Percentiles rank a stretch among this genome's conserved stretches.
Evolutionary conservation across 164 flowering plant genomes (phyloP).

Genomic region (Taxillus chinensis): DNA sequence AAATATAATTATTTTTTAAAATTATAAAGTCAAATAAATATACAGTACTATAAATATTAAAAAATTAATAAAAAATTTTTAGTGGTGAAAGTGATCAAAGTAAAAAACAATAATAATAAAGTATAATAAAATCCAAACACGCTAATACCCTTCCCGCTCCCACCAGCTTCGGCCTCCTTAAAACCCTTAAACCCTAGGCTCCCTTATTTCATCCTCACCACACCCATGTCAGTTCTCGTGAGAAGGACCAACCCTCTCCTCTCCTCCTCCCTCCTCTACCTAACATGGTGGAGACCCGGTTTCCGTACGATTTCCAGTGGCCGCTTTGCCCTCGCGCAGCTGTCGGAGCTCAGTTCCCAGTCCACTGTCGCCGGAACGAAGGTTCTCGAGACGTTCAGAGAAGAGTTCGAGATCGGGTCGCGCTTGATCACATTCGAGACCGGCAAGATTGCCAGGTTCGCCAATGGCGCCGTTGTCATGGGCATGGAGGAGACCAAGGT

Average conservation of each 20-base stretch:
- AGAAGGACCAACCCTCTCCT: conserved; percentile 35
- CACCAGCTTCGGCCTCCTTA: too few species aligned
- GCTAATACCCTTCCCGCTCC: background rate
- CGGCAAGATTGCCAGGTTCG: conserved; percentile 83
- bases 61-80: too few species aligned
- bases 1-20: too few species aligned
- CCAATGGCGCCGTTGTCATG: conserved; percentile 88
- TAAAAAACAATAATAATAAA: too few species aligned
- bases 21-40: too few species aligned
- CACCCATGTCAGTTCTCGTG: conserved; percentile 23
- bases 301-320: conserved; percentile 46
- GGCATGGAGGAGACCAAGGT: conserved; percentile 77
- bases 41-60: too few species aligned
- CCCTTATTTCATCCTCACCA: background rate
- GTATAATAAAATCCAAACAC: too few species aligned
- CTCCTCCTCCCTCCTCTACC: conserved; percentile 27
- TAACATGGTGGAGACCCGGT: conserved; percentile 34
- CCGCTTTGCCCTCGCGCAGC: conserved; percentile 23
- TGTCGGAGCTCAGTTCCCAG: conserved; percentile 12
- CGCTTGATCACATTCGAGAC: conserved; percentile 55
- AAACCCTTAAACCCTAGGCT: conserved; percentile 28
- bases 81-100: too few species aligned
- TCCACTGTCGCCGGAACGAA: conserved; percentile 33
- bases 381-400: conserved; percentile 53
- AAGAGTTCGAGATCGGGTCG: conserved; percentile 85